phyloP scores from a whole-genome alignment of 2,329 filamentous ascomycete species.

The Alternaria triticimaculans region DNA sequence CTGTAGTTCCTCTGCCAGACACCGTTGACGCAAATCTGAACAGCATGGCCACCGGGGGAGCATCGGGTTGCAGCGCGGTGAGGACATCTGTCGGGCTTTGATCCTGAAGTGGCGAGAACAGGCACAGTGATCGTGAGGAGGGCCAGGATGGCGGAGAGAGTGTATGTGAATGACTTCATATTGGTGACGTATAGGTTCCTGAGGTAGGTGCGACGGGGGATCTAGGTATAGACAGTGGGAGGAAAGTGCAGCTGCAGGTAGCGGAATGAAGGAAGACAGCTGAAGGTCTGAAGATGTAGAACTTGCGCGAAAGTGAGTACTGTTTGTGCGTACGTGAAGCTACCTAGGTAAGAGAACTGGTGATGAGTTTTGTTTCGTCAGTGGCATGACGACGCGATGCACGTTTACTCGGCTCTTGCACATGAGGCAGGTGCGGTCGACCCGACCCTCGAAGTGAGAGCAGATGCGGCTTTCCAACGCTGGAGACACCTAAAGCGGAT shows the following conservation, averaged over 20 bases:
- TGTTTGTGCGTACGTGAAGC: neutral
- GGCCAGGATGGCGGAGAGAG: neutral
- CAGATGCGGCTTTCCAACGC: accelerated
- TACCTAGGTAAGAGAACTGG: too few relatives aligned
- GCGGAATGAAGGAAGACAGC: accelerated
- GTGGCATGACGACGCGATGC: neutral
- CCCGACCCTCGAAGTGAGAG: neutral
- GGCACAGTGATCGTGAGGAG: neutral
- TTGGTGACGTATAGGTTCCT: neutral
- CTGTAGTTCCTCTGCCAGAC: neutral
- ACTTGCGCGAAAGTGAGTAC: neutral
- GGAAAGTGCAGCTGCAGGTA: neutral
- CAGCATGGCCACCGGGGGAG: neutral
- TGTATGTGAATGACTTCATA: neutral
- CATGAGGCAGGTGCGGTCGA: neutral
- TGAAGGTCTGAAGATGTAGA: neutral
- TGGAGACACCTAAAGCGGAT: accelerated
- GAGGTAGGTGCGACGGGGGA: neutral
- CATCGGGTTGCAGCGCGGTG: neutral
- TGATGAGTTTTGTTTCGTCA: neutral
- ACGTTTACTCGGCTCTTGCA: neutral
- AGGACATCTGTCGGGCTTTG: neutral
- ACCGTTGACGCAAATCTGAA: neutral
- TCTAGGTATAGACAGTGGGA: too few relatives aligned
- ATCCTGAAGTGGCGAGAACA: neutral